These are phyloP conservation scores for Obelidium mucronatum DNA, from an alignment of 192 early-diverging fungal genomes.

Conservation along the genomic window DNA sequence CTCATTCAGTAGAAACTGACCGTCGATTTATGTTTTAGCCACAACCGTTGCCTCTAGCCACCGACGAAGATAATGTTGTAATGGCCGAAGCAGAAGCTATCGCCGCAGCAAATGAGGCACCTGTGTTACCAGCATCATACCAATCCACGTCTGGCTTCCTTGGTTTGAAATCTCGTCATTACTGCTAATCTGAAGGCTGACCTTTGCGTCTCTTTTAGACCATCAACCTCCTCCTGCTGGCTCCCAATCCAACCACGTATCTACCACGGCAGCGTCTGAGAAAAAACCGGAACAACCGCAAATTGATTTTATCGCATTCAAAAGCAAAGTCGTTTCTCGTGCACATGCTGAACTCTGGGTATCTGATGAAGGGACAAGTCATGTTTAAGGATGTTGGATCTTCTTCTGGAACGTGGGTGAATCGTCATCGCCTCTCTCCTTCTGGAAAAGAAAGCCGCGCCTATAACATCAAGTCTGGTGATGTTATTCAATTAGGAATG, in stretches of 20 bases:
- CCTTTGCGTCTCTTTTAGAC: neutral
- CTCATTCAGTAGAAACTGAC: too few species aligned
- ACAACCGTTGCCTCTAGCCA: too few species aligned
- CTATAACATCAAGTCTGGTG: conserved; percentile 82
- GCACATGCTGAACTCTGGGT: conserved; percentile 94
- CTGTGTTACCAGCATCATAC: conserved; percentile 23
- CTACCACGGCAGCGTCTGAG: neutral
- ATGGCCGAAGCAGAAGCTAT: neutral
- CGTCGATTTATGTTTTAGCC: too few species aligned
- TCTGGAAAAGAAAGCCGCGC: conserved; percentile 79
- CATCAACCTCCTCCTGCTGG: neutral
- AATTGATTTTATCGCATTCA: conserved; percentile 54
- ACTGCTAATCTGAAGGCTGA: too few species aligned
- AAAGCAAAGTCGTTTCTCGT: conserved; percentile 87
- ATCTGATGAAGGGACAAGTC: conserved; percentile 76
- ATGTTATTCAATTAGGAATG: conserved; percentile 94
- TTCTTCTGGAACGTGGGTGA: conserved; percentile 96
- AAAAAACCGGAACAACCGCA: neutral
- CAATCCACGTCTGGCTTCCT: conserved; percentile 26
- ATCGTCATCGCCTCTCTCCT: conserved; percentile 87
- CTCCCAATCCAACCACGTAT: too few species aligned
- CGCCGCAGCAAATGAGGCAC: neutral
- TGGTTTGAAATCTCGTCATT: too few species aligned
- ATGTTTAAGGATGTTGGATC: conserved; percentile 91
- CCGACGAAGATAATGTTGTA: too few species aligned